Evolutionary conservation across 2,329 filamentous ascomycete species (phyloP), one percentile per base, ranked within the genome.

Genomic region (Fusarium lyarnte): DNA sequence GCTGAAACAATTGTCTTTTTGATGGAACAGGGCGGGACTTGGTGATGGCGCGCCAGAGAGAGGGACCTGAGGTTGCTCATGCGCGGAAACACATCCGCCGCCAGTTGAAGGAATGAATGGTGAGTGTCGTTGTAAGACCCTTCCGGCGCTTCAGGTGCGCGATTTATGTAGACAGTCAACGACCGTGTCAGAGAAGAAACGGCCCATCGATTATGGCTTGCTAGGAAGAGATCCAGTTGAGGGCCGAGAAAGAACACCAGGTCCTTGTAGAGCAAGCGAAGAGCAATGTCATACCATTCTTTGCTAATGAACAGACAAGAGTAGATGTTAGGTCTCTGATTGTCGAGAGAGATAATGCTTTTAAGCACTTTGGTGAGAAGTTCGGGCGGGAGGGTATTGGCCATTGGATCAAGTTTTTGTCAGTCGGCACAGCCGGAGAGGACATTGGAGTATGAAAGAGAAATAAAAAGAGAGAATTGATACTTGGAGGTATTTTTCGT

Each of bases 381-480:
- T 29, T 67, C 63, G 7, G 17, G 29, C 5, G 63, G 55, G 7
- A 67, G 12, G 6, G 14, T 5, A 6, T 8, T 19, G 14, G 38
- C 25, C 66, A 66, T 57, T n/a, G 52, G 2, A n/a, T 23, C 2
- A 4, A 23, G 11, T 8, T 14, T 2, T 11, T 11, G 6, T 19
- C 17, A 35, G 5, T 11, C 5, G 10, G 8, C 13, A 6, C 8
- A 21, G 13, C n/a, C 12, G 7, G 2, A 47, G 45, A 11, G 13
- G 3, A 6, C 6, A 8, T 11, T 6, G 31, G 10, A 11, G 47
- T 11, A 4, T 14, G 8, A 0, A 13, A 19, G 3, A 2, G 16
- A 10, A 11, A 4, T 0, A n/a, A 3, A n/a, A 31, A 2, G 1
- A 12, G 1, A 47, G 3, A n/a, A 17, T 17, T 14, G 4, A 6